A percentile compares a stretch with the other conserved stretches of the same genome.
Evolutionary conservation across 177 flowering plant species (phyloP).

Genomic region (Tripterygium wilfordii): DNA sequence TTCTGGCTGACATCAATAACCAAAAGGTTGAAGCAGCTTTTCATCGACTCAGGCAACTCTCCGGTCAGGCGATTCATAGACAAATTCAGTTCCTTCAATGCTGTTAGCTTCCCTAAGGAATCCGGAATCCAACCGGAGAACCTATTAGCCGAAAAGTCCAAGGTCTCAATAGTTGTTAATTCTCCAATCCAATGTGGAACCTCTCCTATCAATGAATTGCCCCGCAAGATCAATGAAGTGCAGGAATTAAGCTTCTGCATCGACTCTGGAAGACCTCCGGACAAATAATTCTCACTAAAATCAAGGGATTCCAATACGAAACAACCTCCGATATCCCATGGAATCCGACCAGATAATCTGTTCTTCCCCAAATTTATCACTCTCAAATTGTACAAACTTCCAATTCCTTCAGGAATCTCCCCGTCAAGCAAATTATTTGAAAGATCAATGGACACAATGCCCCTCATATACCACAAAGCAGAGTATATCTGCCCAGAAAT

Average conservation of each 20-base stretch:
- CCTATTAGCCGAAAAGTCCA: constrained; percentile 38
- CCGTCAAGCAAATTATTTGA: constrained; percentile 70
- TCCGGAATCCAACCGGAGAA: constrained; percentile 27
- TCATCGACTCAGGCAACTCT: constrained; percentile 28
- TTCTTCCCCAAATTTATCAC: constrained; percentile 46
- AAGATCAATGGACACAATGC: constrained; percentile 62
- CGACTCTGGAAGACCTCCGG: constrained; percentile 67
- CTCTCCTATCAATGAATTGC: constrained; percentile 57
- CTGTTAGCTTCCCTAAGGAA: constrained; percentile 27
- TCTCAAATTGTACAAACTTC: constrained; percentile 42
- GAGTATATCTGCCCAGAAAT: constrained; percentile 58
- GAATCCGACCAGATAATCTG: constrained; percentile 54
- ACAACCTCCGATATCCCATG: constrained; percentile 68
- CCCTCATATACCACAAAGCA: constrained; percentile 60
- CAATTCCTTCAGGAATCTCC: constrained; percentile 60
- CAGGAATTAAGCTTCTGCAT: constrained; percentile 56
- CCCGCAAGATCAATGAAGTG: constrained; percentile 35
- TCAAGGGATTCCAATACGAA: constrained; percentile 46
- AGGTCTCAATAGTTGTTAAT: constrained; percentile 41
- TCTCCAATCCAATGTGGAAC: constrained; percentile 83
- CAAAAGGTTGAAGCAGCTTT: constrained; percentile 23
- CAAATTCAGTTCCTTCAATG: constrained; percentile 26
- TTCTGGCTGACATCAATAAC: constrained; percentile 34
- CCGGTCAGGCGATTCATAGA: constrained; percentile 30
- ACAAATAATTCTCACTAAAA: constrained; percentile 59